phyloP scores from a whole-genome alignment of 768 basidiomycete genomes.

The Panellus pusillus region DNA sequence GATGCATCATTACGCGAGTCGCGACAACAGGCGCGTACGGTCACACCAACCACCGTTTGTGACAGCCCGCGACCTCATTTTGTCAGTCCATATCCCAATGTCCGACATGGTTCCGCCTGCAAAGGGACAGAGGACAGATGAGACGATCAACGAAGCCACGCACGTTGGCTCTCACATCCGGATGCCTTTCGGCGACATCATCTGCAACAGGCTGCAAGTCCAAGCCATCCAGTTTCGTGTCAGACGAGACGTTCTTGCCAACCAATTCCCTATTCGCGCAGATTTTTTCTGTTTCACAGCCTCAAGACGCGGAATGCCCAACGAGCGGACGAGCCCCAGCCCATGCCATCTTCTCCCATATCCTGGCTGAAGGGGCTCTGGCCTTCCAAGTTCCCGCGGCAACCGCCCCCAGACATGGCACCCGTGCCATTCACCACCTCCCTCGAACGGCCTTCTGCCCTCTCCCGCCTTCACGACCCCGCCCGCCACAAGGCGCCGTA shows the following conservation, averaged over 20 bases:
- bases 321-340: conserved; percentile 14
- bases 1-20: too few species aligned
- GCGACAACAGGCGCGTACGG: too few species aligned
- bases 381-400: conserved; percentile 1
- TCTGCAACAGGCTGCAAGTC: conserved; percentile 5
- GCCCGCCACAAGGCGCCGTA: background rate
- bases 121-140: background rate
- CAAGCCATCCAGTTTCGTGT: conserved; percentile 3
- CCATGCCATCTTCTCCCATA: conserved; percentile 3
- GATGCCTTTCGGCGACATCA: conserved; percentile 4
- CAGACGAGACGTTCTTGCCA: background rate
- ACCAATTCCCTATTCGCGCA: conserved; percentile 41
- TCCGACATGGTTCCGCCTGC: too few species aligned
- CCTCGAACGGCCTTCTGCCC: background rate
- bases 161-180: background rate
- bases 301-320: conserved; percentile 24
- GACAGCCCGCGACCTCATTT: too few species aligned
- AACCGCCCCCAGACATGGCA: conserved; percentile 19
- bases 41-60: too few species aligned
- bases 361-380: conserved; percentile 1
- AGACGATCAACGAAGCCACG: background rate
- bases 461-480: conserved; percentile 1
- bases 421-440: conserved; percentile 15
- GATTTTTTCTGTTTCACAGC: conserved; percentile 24
- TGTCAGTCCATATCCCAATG: too few species aligned